Evolutionary conservation across 1,139 yeast species (phyloP), one percentile per base, ranked within the genome.

Genomic region (Pneumocystis jirovecii): DNA sequence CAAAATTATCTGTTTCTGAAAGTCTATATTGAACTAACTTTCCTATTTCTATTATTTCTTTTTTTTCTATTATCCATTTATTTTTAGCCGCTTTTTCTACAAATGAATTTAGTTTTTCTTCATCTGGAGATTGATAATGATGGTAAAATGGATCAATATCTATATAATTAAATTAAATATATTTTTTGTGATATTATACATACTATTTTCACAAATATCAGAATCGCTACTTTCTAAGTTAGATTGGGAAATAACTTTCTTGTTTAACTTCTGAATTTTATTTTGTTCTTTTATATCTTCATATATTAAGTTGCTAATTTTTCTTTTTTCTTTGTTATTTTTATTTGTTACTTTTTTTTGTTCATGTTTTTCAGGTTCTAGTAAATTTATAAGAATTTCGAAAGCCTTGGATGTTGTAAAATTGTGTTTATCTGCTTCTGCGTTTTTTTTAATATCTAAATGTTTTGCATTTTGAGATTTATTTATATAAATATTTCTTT

Each of bases 51-150:
- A 4, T 15, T 64, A 19, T 8, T 42, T 29, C 68, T 68, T 64
- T 15, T 64, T 65, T 45, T 65, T 66, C 17, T 63, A 17, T 35
- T 65, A 63, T 15, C 63, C 67, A 61, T 61, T 60, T n/a, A 29
- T 50, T 50, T 25, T 50, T 34, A 50, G 12, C 25, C 12, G 34
- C 34, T 50, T 25, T 25, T 25, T 50, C 68, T 68, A 37, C 75
- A 71, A 6, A 19, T 17, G 42, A 62, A 40, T 78, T 78, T 4
- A 85, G 73, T 45, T 73, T 73, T 0, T 74, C 73, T 25, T 78
- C 81, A 25, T 85, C 83, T 0, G 82, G 79, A 39, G 77, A 75
- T 64, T 85, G 87, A 74, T 86, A 91, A 73, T 91, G 97, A 35
- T 76, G 73, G 68, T 87, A 89, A 71, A 87, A 90, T 0, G 96